Conservation (phyloP, 306 rosid genomes). For the Glycine tomentella region DNA sequence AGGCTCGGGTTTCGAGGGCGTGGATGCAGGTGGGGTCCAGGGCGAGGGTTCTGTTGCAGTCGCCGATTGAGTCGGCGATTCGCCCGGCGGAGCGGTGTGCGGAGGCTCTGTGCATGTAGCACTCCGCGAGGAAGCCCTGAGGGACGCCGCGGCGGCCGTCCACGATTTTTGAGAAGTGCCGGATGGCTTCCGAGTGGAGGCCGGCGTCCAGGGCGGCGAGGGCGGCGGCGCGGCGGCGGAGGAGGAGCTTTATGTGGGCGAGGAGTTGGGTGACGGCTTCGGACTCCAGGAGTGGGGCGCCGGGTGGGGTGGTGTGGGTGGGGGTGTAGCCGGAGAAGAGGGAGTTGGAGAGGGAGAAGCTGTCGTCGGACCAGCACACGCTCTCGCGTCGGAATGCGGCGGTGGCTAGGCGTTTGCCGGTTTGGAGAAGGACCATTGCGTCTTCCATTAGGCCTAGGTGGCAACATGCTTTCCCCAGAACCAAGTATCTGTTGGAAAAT, state of each 20-base stretch:
- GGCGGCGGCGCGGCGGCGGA: conserved; percentile 85
- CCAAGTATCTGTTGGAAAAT: conserved; percentile 64
- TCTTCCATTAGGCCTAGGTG: conserved; percentile 96
- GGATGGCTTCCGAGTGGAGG: conserved; percentile 85
- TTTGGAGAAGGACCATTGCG: conserved; percentile 93
- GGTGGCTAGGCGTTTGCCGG: conserved; percentile 87
- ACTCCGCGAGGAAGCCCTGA: conserved; percentile 89
- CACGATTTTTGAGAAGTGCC: conserved; percentile 81
- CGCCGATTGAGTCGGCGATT: conserved; percentile 81
- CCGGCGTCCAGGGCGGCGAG: conserved; percentile 91
- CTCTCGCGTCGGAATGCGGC: conserved; percentile 98
- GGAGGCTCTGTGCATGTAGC: conserved; percentile 78
- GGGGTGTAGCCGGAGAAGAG: conserved; percentile 48
- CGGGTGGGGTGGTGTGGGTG: conserved; percentile 55
- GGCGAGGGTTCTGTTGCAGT: conserved; percentile 77
- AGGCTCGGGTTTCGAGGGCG: conserved; percentile 81
- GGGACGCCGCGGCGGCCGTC: conserved; percentile 96
- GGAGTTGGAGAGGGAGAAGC: conserved; percentile 68
- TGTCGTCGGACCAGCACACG: conserved; percentile 84
- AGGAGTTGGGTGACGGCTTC: conserved; percentile 72
- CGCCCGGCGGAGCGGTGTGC: conserved; percentile 72
- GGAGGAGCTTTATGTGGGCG: conserved; percentile 81
- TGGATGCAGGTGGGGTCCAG: conserved; percentile 81
- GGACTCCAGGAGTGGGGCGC: conserved; percentile 56
- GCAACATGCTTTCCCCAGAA: conserved; percentile 92